Conservation (phyloP, 2,329 filamentous ascomycete species). For the Aureobasidium sp. region DNA sequence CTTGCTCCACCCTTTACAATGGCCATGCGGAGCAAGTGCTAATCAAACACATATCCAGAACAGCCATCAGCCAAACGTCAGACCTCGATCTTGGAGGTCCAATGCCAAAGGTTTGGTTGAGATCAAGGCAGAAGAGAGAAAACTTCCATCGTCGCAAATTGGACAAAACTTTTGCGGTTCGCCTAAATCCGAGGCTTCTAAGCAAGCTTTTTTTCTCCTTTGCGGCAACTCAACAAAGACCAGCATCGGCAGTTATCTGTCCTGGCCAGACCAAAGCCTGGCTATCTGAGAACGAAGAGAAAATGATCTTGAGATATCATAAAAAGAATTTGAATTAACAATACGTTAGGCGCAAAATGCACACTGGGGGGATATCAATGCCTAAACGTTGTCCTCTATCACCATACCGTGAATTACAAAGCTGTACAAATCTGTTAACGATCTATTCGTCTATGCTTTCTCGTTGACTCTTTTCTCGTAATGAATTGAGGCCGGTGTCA, state of each 20-base stretch:
- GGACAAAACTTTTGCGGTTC: not conserved
- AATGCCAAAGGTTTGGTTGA: not conserved
- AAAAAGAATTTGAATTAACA: not conserved
- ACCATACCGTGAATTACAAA: slow-evolving; percentile 9
- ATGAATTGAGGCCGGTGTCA: slow-evolving; percentile 50
- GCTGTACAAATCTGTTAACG: not conserved
- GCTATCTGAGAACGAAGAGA: not conserved
- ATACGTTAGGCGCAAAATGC: not conserved
- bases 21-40: no score
- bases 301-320: not conserved
- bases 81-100: not conserved
- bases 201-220: not conserved
- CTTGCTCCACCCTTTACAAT: no score
- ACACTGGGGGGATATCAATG: not conserved
- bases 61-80: not conserved
- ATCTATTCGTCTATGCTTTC: slow-evolving; percentile 13
- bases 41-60: not conserved
- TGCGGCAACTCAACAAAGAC: not conserved
- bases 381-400: slow-evolving; percentile 5
- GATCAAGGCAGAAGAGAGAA: not conserved
- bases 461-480: slow-evolving; percentile 59
- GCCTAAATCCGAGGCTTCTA: not conserved
- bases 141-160: not conserved
- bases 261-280: not conserved
- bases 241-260: not conserved